A percentile compares a stretch with the other conserved stretches of the same genome.
Conservation (phyloP, 192 early-diverging fungal species). For the Coemansia sp. region DNA sequence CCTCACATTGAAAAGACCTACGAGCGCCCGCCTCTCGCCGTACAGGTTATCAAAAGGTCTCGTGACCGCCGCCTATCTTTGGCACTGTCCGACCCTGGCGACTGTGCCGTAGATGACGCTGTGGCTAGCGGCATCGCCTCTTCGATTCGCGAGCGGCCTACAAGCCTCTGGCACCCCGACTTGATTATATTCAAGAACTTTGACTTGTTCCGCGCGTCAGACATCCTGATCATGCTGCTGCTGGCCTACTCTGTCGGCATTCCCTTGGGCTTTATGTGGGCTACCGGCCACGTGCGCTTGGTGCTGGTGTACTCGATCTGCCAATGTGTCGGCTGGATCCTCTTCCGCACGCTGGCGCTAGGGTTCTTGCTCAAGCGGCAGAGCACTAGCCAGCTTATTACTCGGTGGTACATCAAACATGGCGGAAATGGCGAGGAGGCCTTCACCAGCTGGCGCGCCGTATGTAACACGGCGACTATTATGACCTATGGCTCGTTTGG, state of each 20-base stretch:
- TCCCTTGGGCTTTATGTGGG: constrained; percentile 55
- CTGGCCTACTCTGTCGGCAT: constrained; percentile 70
- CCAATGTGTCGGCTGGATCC: constrained; percentile 85
- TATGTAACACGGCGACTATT: constrained; percentile 86
- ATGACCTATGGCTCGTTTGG: constrained; percentile 92
- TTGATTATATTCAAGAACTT: constrained; percentile 89
- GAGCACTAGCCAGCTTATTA: constrained; percentile 78
- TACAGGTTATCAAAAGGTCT: constrained; percentile 47
- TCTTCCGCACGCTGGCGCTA: constrained; percentile 78
- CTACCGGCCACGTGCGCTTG: constrained; percentile 23
- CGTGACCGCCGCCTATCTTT: constrained; percentile 36
- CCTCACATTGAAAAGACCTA: constrained; percentile 80
- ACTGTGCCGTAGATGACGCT: constrained; percentile 4
- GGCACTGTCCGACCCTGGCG: constrained; percentile 13
- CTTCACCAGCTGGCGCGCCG: constrained; percentile 92
- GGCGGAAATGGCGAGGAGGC: constrained; percentile 87
- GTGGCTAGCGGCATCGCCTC: constrained; percentile 9
- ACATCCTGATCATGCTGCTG: constrained; percentile 76
- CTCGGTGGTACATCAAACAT: constrained; percentile 88
- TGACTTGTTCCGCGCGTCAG: constrained; percentile 82
- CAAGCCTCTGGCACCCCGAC: constrained; percentile 68
- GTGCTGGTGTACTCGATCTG: constrained; percentile 53
- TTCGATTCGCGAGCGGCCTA: constrained; percentile 45
- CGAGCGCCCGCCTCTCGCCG: constrained; percentile 49
- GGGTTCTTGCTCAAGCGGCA: constrained; percentile 80